Evolutionary conservation across 371 early-diverging fungal genomes (phyloP).

Genomic region (Amoeboaphelidium protococcarum): DNA sequence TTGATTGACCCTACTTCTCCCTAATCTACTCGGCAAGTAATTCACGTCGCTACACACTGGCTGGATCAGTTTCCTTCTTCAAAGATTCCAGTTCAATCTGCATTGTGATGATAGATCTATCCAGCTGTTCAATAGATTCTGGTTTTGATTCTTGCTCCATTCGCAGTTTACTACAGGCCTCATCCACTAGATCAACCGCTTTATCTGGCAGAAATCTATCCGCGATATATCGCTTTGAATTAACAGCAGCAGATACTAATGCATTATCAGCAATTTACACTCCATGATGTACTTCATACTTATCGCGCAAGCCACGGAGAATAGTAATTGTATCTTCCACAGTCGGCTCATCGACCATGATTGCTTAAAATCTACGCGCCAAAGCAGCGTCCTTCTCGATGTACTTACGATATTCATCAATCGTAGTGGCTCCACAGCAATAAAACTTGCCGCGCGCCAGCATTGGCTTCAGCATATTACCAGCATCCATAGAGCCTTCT

Average conservation of each 20-base stretch:
- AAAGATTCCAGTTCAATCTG: constrained; percentile 44
- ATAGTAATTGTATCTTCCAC: constrained; percentile 66
- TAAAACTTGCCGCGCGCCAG: constrained; percentile 48
- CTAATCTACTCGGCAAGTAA: constrained; percentile 31
- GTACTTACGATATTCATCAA: constrained; percentile 47
- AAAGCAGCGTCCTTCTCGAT: constrained; percentile 38
- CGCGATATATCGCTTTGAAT: constrained; percentile 49
- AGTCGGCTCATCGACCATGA: constrained; percentile 52
- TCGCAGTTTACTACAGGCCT: constrained; percentile 52
- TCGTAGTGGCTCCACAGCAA: constrained; percentile 69
- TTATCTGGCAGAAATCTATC: constrained; percentile 41
- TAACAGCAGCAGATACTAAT: constrained; percentile 44
- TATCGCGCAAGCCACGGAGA: constrained; percentile 47
- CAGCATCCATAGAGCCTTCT: constrained; percentile 17
- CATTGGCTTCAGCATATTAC: constrained; percentile 52
- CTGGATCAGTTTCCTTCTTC: constrained; percentile 16
- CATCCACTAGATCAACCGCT: constrained; percentile 72
- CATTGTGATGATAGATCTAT: constrained; percentile 39
- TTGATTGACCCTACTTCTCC: constrained; percentile 30
- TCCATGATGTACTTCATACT: constrained; percentile 64
- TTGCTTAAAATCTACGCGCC: constrained; percentile 56
- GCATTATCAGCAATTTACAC: constrained; percentile 56
- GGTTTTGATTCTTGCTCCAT: constrained; percentile 63
- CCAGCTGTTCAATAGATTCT: constrained; percentile 36
- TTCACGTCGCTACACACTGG: constrained; percentile 35